These are phyloP conservation scores for Ochetophila trinervis DNA, from an alignment of 306 rosid species.

Conservation along the genomic window DNA sequence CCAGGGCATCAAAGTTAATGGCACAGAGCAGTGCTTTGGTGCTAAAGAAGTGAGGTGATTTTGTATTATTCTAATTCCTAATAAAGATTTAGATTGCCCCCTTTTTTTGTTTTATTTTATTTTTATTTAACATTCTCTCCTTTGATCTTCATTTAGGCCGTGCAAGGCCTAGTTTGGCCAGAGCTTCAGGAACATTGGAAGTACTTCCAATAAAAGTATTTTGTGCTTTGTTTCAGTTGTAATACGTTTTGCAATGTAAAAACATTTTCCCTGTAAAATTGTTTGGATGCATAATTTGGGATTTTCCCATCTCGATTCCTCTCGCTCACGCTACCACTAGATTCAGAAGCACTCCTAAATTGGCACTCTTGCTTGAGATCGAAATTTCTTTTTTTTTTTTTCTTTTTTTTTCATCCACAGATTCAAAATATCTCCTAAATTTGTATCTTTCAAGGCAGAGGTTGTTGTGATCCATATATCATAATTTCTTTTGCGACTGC, in stretches of 20 bases:
- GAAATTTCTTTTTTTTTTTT: too few species aligned
- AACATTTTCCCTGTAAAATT: conserved; percentile 31
- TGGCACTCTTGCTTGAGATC: too few species aligned
- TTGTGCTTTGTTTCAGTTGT: conserved; percentile 29
- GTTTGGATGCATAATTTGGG: conserved; percentile 6
- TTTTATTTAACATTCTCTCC: neutral
- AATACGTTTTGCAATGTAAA: conserved; percentile 41
- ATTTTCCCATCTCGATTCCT: conserved; percentile 13
- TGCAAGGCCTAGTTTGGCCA: conserved; percentile 30
- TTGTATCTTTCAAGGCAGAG: too few species aligned
- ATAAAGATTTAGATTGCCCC: too few species aligned
- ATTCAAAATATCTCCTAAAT: too few species aligned
- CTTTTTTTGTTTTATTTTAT: too few species aligned
- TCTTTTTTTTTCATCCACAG: too few species aligned
- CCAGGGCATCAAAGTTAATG: conserved; percentile 98
- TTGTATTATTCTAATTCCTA: too few species aligned
- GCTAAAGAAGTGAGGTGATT: conserved; percentile 61
- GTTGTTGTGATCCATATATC: too few species aligned
- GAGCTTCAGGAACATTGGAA: conserved; percentile 49
- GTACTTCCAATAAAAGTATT: conserved; percentile 46
- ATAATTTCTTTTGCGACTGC: too few species aligned
- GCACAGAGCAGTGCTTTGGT: conserved; percentile 91
- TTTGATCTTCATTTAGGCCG: conserved; percentile 17
- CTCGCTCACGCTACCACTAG: neutral
- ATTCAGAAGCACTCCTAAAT: too few species aligned